Evolutionary conservation across 495 filamentous ascomycete genomes (phyloP), one percentile per base, ranked within the genome.

Genomic region (Podospora conica): DNA sequence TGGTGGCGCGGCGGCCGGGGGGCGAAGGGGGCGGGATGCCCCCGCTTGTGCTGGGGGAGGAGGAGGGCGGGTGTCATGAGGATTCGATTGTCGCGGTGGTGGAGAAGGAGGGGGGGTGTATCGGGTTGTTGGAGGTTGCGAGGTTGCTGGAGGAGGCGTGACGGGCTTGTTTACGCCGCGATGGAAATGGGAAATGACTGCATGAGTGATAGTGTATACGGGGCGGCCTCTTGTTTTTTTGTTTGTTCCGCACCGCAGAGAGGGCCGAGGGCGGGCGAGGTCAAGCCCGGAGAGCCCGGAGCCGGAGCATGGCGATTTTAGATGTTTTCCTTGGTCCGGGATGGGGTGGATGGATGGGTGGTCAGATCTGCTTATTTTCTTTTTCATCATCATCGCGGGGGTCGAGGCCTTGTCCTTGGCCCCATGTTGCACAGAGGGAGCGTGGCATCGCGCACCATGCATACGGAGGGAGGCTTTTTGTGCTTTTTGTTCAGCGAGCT

Each of bases 111-210:
- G 78, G 75, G 3, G 75, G 79, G 60, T 72, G 78, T 23, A 58
- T 77, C 1, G 83, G 81, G 7, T 72, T 84, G 54, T 23, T 84
- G 24, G 82, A 85, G 70, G 74, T 79, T 0, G 76, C 70, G 27
- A 65, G 58, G 54, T 58, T 82, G 22, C 58, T 77, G 11, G 66
- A 71, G 59, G 56, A 68, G 60, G 54, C 58, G 12, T 68, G 67
- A 28, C n/a, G 28, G 24, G 33, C 20, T 1, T 9, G 22, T 6
- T 24, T 9, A 64, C 22, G 20, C 15, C 25, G 25, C 27, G 60
- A 59, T 33, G n/a, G 22, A 29, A 53, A 22, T 56, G 63, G 55
- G 55, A 65, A 22, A 58, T 40, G 55, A 55, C 24, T 28, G 61
- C 48, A 55, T 55, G 48, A 63, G 54, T n/a, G 48, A 25, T 27